phyloP scores from a whole-genome alignment of 2,329 filamentous ascomycete species.

The Hawksworthiomyces lignivorus region DNA sequence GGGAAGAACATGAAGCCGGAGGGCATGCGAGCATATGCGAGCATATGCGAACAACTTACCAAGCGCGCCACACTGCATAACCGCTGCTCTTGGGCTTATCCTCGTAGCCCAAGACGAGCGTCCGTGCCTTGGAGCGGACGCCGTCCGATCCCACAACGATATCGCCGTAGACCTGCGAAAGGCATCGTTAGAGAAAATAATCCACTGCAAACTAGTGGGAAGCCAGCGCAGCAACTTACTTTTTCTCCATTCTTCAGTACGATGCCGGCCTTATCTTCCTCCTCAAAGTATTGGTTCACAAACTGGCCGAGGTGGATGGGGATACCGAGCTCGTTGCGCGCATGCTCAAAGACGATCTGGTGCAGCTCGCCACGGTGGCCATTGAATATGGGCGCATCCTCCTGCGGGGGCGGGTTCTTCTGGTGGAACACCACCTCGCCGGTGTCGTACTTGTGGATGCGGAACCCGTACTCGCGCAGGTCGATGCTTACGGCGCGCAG shows the following conservation, averaged over 20 bases:
- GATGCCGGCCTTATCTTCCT: conserved; percentile 43
- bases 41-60: conserved; percentile 27
- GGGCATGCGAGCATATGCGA: too few species aligned
- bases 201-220: too few species aligned
- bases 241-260: conserved; percentile 10
- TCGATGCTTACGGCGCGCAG: conserved; percentile 46
- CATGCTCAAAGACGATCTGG: conserved; percentile 50
- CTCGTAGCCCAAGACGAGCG: conserved; percentile 42
- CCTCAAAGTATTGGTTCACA: conserved; percentile 48
- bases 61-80: conserved; percentile 46
- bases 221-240: neutral
- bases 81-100: conserved; percentile 44
- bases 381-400: conserved; percentile 48
- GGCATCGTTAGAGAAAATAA: too few species aligned
- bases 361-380: conserved; percentile 55
- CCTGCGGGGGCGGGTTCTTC: conserved; percentile 31
- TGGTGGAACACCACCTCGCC: conserved; percentile 55
- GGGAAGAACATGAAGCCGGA: too few species aligned
- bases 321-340: conserved; percentile 44
- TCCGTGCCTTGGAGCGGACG: conserved; percentile 43
- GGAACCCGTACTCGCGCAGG: conserved; percentile 46
- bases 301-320: conserved; percentile 45
- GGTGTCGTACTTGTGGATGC: conserved; percentile 53
- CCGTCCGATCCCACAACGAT: conserved; percentile 49
- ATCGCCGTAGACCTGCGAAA: conserved; percentile 32